Base-by-base conservation (phyloP, 2,329 filamentous ascomycete species). In the Claviceps fusiformis region DNA sequence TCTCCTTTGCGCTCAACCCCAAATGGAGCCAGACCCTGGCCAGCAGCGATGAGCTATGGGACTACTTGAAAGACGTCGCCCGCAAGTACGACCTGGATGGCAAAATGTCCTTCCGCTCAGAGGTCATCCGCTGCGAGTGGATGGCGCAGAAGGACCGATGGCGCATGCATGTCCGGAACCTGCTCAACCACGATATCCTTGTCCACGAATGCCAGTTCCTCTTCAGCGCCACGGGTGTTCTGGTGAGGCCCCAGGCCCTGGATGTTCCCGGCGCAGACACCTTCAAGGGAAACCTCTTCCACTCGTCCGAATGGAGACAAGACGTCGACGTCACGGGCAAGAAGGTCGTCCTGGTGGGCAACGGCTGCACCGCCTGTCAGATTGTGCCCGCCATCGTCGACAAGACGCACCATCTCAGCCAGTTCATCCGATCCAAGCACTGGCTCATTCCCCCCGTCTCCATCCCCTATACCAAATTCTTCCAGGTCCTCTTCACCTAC, bases 21-120 rank as follows among this genome's bases (percentile, higher is more conserved):
- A 68, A 80, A 57, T 86, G 83, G 82, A 75, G 71, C 0, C 73
- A 79, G 45, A 71, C 80, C 44, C 77, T 83, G 61, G 76, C 81
- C 0, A 71, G 75, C 46, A 75, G 75, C 1, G 60, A 66, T 2
- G 83, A 86, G 61, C 79, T 86, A 27, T 68, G 71, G 52, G 66
- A 70, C 1, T 86, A 87, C 59, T 75, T 81, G 67, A 68, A 77
- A 55, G 57, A 63, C 0, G 70, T 84, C 0, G 80, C 81, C 0
- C 64, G 68, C 5, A 71, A 73, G 56, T 76, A 73, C 60, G 66
- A 69, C 46, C 63, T 77, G 6, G 50, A 60, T 43, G 58, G 63
- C 5, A 70, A 70, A 51, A 73, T 75, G 63, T 60, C 60, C 1
- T 73, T 74, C 52, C 61, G 64, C n/a, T 62, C 65, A 6, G 64